These are phyloP conservation scores for Cicer pinnatifidum DNA, from an alignment of 306 rosid genomes.

Conservation along the genomic window DNA sequence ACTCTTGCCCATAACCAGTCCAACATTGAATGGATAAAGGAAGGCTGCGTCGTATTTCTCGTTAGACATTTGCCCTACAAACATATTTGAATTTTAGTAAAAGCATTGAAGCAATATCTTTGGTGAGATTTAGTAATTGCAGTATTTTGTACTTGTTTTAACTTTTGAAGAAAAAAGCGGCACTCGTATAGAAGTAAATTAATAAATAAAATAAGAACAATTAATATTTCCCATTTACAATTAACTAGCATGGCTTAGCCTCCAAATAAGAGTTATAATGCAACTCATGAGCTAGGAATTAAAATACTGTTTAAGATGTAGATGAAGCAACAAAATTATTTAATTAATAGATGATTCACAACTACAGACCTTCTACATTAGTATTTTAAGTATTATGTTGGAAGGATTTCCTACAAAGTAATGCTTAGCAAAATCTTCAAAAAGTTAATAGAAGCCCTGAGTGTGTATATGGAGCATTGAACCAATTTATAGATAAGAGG, in stretches of 20 bases:
- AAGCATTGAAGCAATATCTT: slow-evolving; percentile 34
- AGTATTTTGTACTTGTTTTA: slow-evolving; percentile 4
- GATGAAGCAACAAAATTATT: slow-evolving; percentile 11
- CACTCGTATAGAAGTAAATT: not conserved
- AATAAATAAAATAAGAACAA: not conserved
- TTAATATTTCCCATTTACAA: slow-evolving; percentile 1
- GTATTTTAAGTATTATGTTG: slow-evolving; percentile 1
- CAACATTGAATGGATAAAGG: slow-evolving; percentile 52
- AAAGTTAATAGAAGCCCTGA: slow-evolving; percentile 3
- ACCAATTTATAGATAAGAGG: slow-evolving; percentile 14
- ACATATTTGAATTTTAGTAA: slow-evolving; percentile 43
- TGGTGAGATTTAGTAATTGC: slow-evolving; percentile 19
- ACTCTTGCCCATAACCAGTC: slow-evolving; percentile 84
- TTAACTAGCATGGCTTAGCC: slow-evolving; percentile 24
- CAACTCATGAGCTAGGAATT: slow-evolving; percentile 15
- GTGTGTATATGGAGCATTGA: not conserved
- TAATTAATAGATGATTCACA: not conserved
- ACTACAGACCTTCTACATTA: not conserved
- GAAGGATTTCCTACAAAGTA: not conserved
- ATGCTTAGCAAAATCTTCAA: slow-evolving; percentile 15
- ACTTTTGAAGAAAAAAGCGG: not conserved
- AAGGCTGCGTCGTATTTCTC: slow-evolving; percentile 60
- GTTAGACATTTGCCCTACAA: slow-evolving; percentile 75
- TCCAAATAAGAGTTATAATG: slow-evolving; percentile 20
- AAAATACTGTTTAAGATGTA: slow-evolving; percentile 1